Evolutionary conservation across 2,329 filamentous ascomycete genomes (phyloP).

Genomic region (Lachnellula arida): DNA sequence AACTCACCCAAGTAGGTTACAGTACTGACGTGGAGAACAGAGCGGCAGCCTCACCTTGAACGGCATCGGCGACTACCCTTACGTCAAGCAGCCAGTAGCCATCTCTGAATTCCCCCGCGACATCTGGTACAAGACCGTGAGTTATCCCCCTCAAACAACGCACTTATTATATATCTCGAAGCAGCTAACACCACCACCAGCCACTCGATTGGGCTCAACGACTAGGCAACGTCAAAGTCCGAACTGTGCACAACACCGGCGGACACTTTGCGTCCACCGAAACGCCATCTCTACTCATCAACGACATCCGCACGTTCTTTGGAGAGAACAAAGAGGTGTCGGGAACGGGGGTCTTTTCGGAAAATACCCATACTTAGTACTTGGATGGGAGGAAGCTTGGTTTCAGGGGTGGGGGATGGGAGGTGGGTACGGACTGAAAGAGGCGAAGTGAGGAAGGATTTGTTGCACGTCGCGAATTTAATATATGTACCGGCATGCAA

Average conservation of each 20-base stretch:
- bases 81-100: constrained; percentile 3
- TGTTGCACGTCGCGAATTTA: too few species aligned
- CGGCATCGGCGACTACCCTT: constrained; percentile 1
- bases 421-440: too few species aligned
- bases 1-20: not conserved
- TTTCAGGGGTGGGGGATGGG: too few species aligned
- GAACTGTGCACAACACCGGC: not conserved
- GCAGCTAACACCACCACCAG: not conserved
- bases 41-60: not conserved
- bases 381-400: too few species aligned
- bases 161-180: not conserved
- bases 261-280: not conserved
- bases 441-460: too few species aligned
- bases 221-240: not conserved
- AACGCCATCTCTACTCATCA: not conserved
- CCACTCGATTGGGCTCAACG: not conserved
- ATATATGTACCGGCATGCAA: too few species aligned
- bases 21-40: not conserved
- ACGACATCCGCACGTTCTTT: not conserved
- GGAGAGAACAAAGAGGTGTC: not conserved
- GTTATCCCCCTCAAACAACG: not conserved
- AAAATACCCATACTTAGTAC: not conserved
- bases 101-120: constrained; percentile 4
- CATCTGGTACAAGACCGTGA: not conserved
- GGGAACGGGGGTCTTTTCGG: not conserved